Evolutionary conservation across 495 filamentous ascomycete genomes (phyloP), one percentile per base, ranked within the genome.

Genomic region (Hyaloscypha variabilis): DNA sequence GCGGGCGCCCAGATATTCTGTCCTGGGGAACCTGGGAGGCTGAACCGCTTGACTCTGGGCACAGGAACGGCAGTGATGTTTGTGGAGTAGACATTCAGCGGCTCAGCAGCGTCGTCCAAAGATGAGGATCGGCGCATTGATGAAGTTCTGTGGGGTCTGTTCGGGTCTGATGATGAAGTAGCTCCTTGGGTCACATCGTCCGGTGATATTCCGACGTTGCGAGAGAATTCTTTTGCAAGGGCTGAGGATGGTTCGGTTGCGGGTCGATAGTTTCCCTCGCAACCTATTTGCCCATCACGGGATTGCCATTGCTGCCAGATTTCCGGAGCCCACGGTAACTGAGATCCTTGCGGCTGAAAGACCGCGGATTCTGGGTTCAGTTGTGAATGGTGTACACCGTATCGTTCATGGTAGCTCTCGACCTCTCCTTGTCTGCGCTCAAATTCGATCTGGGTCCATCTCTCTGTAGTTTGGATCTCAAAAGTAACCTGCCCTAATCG

Each of bases 401-500:
- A 17, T 4, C 14, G 19, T 17, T 17, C 39, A 1, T 14, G 6
- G 39, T 46, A 23, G 39, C 14, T 10, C 26, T 52, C 21, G 11
- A n/a, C n/a, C 42, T 56, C 31, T n/a, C 51, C 51, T 34, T 46
- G 29, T 25, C 58, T 34, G 46, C 64, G 66, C 30, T 73, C 69
- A 39, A 21, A 42, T 23, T 75, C 74, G 11, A 75, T 71, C 50
- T 68, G 72, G 54, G 60, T 60, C 74, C 73, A 78, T 49, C 76
- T 67, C 55, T 77, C 76, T 25, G 74, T 66, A 31, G 72, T 76
- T 66, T 75, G 74, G 13, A 80, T 75, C 63, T 84, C 80, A 24
- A 77, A 64, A 29, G 76, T 63, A 24, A 84, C 67, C 64, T 83
- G 79, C n/a, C 76, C 72, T 30, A 83, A 69, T 23, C 80, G 65